Evolutionary conservation across 306 rosid genomes (phyloP), one percentile per base, ranked within the genome.

Genomic region (Vigna reflexopilosa): DNA sequence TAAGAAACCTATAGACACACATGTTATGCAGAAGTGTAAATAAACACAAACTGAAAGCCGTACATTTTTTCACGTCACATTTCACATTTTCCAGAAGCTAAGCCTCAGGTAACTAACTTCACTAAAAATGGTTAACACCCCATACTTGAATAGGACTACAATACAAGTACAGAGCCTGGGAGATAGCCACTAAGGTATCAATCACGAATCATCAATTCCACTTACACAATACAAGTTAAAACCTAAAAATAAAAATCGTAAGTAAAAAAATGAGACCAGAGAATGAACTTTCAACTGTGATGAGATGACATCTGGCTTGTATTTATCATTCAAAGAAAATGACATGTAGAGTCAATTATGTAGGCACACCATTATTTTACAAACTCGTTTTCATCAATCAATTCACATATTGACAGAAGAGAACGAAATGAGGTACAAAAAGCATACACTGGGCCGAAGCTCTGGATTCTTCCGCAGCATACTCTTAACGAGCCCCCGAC

Each of bases 391-490:
- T 62, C 54, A 51, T 15, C 28, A 62, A 40, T 17, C 52, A 69
- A 77, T 75, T 24, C 26, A 45, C 24, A 66, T 64, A 3, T 64
- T 55, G 50, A 72, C 6, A 58, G 32, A 45, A 66, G 17, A 57
- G 38, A 73, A 76, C 10, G 8, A 45, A 65, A 73, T 58, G 34
- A 54, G 67, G 17, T 13, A 72, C 42, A 82, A 71, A 75, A 77
- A 72, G 88, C 98, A 57, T 93, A 93, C 99, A 84, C 93, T 93
- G 42, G 99, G 99, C 67, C 99, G 85, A 81, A 87, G 94, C 88
- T 93, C 98, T 6, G 99, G 98, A 81, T 93, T 95, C 83, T 90
- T 95, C 81, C 99, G 96, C 82, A 95, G 91, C 99, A 93, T 93
- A 80, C 93, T 93, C 83, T 95, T 93, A 68, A 95, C 89, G 22